Base-by-base conservation (phyloP, 805 yeast species). In the Pichia membranifaciens region DNA sequence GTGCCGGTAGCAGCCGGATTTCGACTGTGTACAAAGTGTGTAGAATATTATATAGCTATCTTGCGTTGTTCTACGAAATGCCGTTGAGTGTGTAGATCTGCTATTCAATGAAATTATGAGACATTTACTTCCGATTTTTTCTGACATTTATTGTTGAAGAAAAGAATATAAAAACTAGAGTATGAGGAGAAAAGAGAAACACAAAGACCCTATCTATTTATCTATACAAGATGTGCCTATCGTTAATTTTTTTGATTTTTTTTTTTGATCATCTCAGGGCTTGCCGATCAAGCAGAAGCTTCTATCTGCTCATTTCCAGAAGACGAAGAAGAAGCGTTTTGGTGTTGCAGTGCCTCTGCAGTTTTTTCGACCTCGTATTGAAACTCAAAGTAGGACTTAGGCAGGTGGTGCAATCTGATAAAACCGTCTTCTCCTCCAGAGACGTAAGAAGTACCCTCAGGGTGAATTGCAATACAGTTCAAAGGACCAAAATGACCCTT, bases 401-500 rank as follows among this genome's bases (percentile, higher is more conserved):
- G 97, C 70, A 89, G 93, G 58, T 83, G 82, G 69, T 93, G 97
- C 53, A 93, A 78, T 72, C 99, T 87, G 53, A 93, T 85, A 61
- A 80, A 87, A 68, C 99, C 99, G 73, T 93, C 99, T 75, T 93
- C 99, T 64, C 96, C 96, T 43, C 99, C 99, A 50, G 95, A 84
- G n/a, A 95, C 90, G 66, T 85, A 93, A 42, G 91, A 84, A 31
- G 84, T 79, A 48, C 98, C 99, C 59, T 82, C 83, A 48, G 99
- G 99, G 68, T 89, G 96, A 45, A 88, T 86, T 29, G 96, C 96
- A 53, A 93, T 78, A 56, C 86, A 81, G 73, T 93, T 93, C 60
- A 93, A 79, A 41, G 99, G 99, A 75, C 99, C 99, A 76, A 93
- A 93, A 73, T 93, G 99, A 49, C 99, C 99, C 70, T 86, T 87